Conservation (phyloP, 2,329 filamentous ascomycete genomes). For the Incumbomyces lentus region DNA sequence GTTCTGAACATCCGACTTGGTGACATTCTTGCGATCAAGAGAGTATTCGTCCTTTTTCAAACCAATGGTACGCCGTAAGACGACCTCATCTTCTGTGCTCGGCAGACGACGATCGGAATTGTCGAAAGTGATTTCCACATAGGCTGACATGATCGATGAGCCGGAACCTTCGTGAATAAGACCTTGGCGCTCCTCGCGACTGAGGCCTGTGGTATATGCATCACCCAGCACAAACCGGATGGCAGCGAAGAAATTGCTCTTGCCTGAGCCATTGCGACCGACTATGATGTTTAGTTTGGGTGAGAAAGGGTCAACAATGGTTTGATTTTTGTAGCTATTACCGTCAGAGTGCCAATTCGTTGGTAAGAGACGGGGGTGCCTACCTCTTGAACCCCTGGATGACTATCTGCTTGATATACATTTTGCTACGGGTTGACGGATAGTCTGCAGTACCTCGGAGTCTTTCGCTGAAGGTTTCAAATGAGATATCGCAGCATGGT, state of each 20-base stretch:
- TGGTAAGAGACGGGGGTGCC: slow-evolving; percentile 11
- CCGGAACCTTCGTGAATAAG: slow-evolving; percentile 97
- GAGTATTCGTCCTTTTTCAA: slow-evolving; percentile 98
- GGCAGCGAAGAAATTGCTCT: slow-evolving; percentile 98
- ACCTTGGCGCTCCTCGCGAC: slow-evolving; percentile 87
- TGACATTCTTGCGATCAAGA: slow-evolving; percentile 90
- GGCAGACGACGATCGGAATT: slow-evolving; percentile 94
- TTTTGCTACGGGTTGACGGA: slow-evolving; percentile 32
- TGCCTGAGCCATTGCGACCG: slow-evolving; percentile 96
- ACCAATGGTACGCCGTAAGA: slow-evolving; percentile 86
- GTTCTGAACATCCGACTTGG: slow-evolving; percentile 88
- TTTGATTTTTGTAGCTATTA: slow-evolving; percentile 94
- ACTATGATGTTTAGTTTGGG: slow-evolving; percentile 97
- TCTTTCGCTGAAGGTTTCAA: too few species aligned
- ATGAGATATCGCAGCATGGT: too few species aligned
- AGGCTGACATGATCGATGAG: slow-evolving; percentile 97
- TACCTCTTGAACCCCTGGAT: slow-evolving; percentile 99
- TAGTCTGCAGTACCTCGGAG: too few species aligned
- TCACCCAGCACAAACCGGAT: slow-evolving; percentile 98
- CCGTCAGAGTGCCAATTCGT: slow-evolving; percentile 10
- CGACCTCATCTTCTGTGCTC: slow-evolving; percentile 80
- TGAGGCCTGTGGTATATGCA: slow-evolving; percentile 82
- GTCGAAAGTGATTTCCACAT: slow-evolving; percentile 98
- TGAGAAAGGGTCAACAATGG: slow-evolving; percentile 95
- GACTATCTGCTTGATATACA: slow-evolving; percentile 99